A percentile compares a stretch with the other conserved stretches of the same genome.
Conservation (phyloP, 768 basidiomycete genomes). For the Leccinum longicurvipes region DNA sequence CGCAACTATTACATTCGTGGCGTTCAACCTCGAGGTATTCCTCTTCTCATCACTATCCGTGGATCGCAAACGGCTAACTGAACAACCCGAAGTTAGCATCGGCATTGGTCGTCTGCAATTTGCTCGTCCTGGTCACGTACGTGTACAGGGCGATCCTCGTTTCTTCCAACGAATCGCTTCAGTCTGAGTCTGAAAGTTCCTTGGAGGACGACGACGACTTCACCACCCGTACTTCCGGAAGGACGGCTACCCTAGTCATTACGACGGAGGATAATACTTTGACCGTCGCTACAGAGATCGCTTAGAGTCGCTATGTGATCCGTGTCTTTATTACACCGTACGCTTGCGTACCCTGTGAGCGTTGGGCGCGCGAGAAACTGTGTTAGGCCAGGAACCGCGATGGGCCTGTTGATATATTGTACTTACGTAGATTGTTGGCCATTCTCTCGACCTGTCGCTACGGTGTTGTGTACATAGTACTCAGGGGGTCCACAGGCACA, state of each 20-base stretch:
- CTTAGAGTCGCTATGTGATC: neutral
- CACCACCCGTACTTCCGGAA: neutral
- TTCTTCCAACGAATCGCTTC: neutral
- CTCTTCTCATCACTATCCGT: neutral
- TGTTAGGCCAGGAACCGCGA: neutral
- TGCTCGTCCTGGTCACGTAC: slow-evolving; percentile 14
- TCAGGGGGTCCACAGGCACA: neutral
- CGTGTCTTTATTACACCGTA: neutral
- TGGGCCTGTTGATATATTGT: neutral
- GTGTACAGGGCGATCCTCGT: slow-evolving; percentile 3
- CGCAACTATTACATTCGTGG: neutral
- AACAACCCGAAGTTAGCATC: neutral
- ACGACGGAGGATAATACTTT: slow-evolving; percentile 7
- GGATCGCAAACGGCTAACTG: neutral
- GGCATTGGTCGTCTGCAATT: slow-evolving; percentile 10
- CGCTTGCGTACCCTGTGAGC: neutral
- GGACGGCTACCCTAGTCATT: neutral
- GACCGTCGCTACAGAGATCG: neutral
- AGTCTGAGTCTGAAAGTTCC: neutral
- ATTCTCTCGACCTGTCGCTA: neutral
- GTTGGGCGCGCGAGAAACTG: neutral
- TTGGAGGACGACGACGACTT: slow-evolving; percentile 12
- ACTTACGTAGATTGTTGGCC: neutral
- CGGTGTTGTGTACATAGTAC: neutral
- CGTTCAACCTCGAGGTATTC: neutral